A percentile compares a stretch with the other conserved stretches of the same genome.
These are phyloP conservation scores for Tylopilus sp. DNA, from an alignment of 768 basidiomycete genomes.

Conservation along the genomic window DNA sequence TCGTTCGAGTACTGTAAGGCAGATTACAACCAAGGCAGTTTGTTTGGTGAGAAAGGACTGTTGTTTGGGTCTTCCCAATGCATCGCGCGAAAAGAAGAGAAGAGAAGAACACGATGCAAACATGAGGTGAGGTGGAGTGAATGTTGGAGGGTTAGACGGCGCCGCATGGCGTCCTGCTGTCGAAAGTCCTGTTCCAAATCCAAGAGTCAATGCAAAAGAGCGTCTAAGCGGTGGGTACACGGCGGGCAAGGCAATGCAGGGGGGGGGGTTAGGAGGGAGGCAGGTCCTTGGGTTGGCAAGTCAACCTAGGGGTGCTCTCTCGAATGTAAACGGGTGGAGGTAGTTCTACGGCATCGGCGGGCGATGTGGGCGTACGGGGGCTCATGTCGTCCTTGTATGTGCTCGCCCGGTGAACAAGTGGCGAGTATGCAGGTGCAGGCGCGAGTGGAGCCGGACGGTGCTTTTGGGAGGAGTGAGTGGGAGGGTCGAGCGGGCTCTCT, in stretches of 20 bases:
- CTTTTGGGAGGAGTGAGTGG: not conserved
- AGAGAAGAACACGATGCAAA: not conserved
- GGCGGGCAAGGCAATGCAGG: not conserved
- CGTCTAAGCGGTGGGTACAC: conserved; percentile 2
- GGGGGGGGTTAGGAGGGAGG: not conserved
- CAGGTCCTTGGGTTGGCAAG: not conserved
- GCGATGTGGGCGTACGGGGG: conserved; percentile 17
- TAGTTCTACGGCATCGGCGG: conserved; percentile 15
- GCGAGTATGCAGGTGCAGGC: not conserved
- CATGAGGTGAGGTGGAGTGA: not conserved
- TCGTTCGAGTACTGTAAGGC: not conserved
- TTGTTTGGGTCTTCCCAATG: not conserved
- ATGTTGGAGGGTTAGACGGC: not conserved
- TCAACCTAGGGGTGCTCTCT: conserved; percentile 6
- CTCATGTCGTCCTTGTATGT: conserved; percentile 20
- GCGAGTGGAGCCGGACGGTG: conserved; percentile 16
- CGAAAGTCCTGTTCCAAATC: not conserved
- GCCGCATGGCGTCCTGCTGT: not conserved
- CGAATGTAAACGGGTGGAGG: conserved; percentile 28
- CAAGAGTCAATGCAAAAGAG: not conserved
- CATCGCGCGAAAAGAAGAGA: not conserved
- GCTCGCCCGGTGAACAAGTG: conserved; percentile 15
- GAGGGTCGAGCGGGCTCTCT: conserved; percentile 1
- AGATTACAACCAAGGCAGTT: not conserved
- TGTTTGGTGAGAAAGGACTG: not conserved